Conservation (phyloP, 1,284 basidiomycete genomes). For the Moesziomyces sp. region DNA sequence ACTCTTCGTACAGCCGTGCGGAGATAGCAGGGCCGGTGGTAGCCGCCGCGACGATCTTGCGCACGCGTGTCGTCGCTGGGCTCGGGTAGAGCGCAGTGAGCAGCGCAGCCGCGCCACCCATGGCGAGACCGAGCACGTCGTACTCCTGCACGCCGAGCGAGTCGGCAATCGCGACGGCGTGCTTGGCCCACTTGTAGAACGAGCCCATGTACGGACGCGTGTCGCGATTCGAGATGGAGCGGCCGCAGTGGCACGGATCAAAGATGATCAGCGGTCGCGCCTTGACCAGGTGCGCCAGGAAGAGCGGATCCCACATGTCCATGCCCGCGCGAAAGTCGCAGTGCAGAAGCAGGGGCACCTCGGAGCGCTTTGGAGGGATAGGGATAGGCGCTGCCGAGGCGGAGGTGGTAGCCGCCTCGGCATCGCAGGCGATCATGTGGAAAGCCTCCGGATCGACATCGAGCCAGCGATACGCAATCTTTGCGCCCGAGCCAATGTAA, state of each 20-base stretch:
- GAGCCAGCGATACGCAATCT: conserved; percentile 49
- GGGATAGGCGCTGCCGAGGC: too few relatives aligned
- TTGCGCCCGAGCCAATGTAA: conserved; percentile 39
- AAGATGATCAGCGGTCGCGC: conserved; percentile 41
- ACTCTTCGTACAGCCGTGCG: conserved; percentile 40
- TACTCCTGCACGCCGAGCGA: conserved; percentile 30
- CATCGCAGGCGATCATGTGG: conserved; percentile 17
- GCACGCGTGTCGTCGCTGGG: conserved; percentile 28
- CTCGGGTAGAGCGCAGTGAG: conserved; percentile 30
- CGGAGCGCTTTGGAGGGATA: conserved; percentile 12
- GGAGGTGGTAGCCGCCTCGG: conserved; percentile 1
- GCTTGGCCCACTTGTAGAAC: conserved; percentile 45
- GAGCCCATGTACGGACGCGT: conserved; percentile 44
- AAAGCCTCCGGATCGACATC: conserved; percentile 27
- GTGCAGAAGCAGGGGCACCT: conserved; percentile 32
- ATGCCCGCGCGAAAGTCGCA: conserved; percentile 38
- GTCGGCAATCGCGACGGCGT: conserved; percentile 33
- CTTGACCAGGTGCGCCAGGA: conserved; percentile 48
- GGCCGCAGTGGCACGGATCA: conserved; percentile 37
- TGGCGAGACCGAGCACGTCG: conserved; percentile 28
- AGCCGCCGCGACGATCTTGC: conserved; percentile 29
- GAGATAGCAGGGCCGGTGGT: conserved; percentile 39
- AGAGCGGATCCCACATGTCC: conserved; percentile 47
- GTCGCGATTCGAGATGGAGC: conserved; percentile 36
- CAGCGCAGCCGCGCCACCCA: conserved; percentile 37